Percentiles rank a stretch among this genome's conserved stretches.
Evolutionary conservation across 192 early-diverging fungal species (phyloP).

Genomic region (Podila epicladia): DNA sequence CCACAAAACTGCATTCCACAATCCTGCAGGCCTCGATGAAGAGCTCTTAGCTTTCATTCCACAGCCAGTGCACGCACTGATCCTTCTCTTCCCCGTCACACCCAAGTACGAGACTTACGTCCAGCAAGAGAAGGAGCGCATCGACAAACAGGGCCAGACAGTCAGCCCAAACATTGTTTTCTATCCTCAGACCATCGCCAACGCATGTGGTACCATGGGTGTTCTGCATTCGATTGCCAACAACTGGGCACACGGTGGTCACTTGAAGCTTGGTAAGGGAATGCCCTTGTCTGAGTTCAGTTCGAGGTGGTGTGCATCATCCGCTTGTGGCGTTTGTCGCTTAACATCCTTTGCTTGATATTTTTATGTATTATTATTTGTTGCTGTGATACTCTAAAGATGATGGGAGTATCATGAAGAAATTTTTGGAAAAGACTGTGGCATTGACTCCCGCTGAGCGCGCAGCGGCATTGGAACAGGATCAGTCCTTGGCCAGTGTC

Average conservation of each 20-base stretch:
- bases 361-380: neutral
- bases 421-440: constrained; percentile 71
- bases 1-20: neutral
- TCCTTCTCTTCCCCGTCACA: constrained; percentile 89
- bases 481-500: constrained; percentile 60
- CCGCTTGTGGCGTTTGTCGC: neutral
- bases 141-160: constrained; percentile 59
- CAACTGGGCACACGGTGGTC: constrained; percentile 60
- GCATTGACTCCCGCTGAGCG: constrained; percentile 76
- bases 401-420: constrained; percentile 68
- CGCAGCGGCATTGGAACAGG: constrained; percentile 74
- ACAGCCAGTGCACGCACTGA: constrained; percentile 82
- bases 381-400: constrained; percentile 9
- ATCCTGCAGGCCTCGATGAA: constrained; percentile 73
- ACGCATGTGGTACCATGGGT: constrained; percentile 96
- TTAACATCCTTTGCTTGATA: neutral
- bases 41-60: constrained; percentile 86
- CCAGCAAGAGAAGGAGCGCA: constrained; percentile 56
- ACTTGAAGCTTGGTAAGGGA: constrained; percentile 52
- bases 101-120: constrained; percentile 64
- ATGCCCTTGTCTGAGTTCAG: neutral
- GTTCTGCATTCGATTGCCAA: constrained; percentile 90
- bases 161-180: constrained; percentile 74
- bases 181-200: constrained; percentile 87
- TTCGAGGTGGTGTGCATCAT: too few relatives aligned